Percentiles rank a stretch among this genome's conserved stretches.
These are phyloP conservation scores for Erythrophleum fordii DNA, from an alignment of 306 rosid genomes.

Conservation along the genomic window DNA sequence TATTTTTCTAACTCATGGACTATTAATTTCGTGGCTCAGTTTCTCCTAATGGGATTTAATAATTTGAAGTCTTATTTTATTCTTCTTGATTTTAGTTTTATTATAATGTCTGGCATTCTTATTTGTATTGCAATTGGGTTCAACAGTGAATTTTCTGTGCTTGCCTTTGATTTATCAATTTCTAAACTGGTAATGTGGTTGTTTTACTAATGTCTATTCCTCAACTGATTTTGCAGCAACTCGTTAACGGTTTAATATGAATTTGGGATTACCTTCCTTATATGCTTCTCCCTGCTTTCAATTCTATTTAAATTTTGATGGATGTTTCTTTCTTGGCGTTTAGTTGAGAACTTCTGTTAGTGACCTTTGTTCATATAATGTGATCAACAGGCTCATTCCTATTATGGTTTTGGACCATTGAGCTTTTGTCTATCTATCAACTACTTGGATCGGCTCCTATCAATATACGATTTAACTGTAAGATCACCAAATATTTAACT, in stretches of 20 bases:
- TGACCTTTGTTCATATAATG: constrained; percentile 33
- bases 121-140: constrained; percentile 9
- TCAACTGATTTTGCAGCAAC: background rate
- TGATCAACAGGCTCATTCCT: constrained; percentile 66
- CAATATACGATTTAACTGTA: constrained; percentile 61
- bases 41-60: constrained; percentile 2
- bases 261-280: background rate
- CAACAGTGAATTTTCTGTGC: background rate
- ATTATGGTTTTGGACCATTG: constrained; percentile 61
- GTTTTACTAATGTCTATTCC: background rate
- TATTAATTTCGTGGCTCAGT: background rate
- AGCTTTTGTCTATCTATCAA: constrained; percentile 65
- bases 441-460: constrained; percentile 84
- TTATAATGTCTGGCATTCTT: constrained; percentile 14
- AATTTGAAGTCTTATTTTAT: background rate
- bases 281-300: background rate
- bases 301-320: background rate
- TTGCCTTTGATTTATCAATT: background rate
- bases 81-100: background rate
- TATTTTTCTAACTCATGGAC: background rate
- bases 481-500: constrained; percentile 45
- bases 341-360: constrained; percentile 4
- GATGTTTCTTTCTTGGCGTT: constrained; percentile 5
- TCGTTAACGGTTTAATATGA: background rate
- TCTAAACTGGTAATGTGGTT: background rate